Base-by-base conservation (phyloP, 2,329 filamentous ascomycete genomes). In the Exophiala bonariae region DNA sequence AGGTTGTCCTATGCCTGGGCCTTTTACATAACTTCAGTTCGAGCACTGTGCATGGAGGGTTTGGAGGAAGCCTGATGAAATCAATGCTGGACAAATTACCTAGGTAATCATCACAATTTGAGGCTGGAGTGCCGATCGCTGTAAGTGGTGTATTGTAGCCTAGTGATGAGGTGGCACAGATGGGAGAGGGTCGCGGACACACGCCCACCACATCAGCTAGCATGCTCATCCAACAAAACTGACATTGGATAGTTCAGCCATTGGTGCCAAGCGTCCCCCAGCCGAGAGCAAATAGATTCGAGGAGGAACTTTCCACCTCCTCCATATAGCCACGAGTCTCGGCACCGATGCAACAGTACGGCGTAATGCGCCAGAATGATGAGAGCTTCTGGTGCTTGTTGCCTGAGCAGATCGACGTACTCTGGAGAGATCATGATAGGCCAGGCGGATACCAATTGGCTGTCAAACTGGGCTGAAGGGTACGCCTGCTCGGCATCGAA, bases 341-440 rank as follows among this genome's bases (percentile, higher is more conserved):
- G 49, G 19, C 20, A 46, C 48, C 50, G 47, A 34, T 60, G 53
- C 17, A 62, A 34, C 18, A 63, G 40, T 7, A 57, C 58, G 13
- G 57, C 52, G 45, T 57, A 62, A 37, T 63, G 52, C 14, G 60
- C 61, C 26, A 63, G 53, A 19, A 62, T 59, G 34, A 62, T 47
- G 35, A 63, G 55, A 1, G 68, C 63, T 41, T 70, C 49, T 1
- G 65, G 62, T n/a, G 61, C 60, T n/a, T 59, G 61, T 38, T 67
- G 64, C 5, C 62, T 61, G 4, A 70, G 41, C 19, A 63, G 49
- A 20, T 68, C 63, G 35, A 70, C 44, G 36, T 62, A 70, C 17
- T 58, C 51, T 9, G 57, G 42, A 2, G 61, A 58, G 26, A 68
- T 37, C 31, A 56, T 60, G 32, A 68, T 66, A 3, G 63, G 65